Conservation (phyloP, 2,329 filamentous ascomycete species). For the Teratosphaeria epicoccoides region DNA sequence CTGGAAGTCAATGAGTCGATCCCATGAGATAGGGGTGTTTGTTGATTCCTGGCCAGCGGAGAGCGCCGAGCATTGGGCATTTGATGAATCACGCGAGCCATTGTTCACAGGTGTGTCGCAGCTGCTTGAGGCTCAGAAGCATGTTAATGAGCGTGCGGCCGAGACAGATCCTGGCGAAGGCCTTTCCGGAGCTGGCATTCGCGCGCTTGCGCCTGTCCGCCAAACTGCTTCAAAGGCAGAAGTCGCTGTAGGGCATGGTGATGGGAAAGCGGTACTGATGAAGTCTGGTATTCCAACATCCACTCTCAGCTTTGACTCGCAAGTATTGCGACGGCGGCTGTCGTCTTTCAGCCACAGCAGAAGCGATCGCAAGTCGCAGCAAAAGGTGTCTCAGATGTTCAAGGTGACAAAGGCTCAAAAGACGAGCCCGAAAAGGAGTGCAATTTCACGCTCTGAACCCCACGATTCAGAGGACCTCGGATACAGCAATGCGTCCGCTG, state of each 20-base stretch:
- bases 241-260: conserved; percentile 13
- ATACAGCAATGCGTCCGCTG: not conserved
- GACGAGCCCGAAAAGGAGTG: not conserved
- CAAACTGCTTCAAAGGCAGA: conserved; percentile 5
- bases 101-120: conserved; percentile 49
- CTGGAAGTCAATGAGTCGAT: conserved; percentile 56
- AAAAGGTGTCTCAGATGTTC: conserved; percentile 3
- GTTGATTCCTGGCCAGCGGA: conserved; percentile 56
- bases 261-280: conserved; percentile 17
- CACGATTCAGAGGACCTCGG: not conserved
- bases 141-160: conserved; percentile 34
- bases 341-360: conserved; percentile 6
- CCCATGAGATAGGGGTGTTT: conserved; percentile 69
- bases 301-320: conserved; percentile 28
- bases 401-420: conserved; percentile 6
- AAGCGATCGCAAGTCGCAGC: conserved; percentile 3
- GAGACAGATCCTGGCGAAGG: conserved; percentile 21
- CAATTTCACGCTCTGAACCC: too few species aligned
- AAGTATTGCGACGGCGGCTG: conserved; percentile 18
- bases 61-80: conserved; percentile 55
- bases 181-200: conserved; percentile 22
- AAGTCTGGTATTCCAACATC: conserved; percentile 34
- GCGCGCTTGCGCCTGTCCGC: conserved; percentile 14
- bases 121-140: conserved; percentile 44
- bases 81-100: conserved; percentile 39